Evolutionary conservation across 306 rosid genomes (phyloP), one percentile per base, ranked within the genome.

Genomic region (Lathyrus tuberosus): DNA sequence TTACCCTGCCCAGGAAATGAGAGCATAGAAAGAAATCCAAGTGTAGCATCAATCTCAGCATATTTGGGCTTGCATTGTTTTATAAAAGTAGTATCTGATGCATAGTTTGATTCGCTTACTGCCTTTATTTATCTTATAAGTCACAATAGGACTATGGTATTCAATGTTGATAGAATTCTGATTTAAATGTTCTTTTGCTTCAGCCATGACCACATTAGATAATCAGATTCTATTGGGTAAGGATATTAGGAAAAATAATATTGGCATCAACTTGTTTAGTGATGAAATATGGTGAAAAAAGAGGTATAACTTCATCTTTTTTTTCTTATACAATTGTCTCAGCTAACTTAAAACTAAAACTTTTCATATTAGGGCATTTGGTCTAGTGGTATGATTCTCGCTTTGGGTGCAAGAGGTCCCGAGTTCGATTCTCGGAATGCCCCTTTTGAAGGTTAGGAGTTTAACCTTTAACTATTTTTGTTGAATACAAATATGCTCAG

Each of bases 321-420:
- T 43, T 14, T 14, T 8, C 10, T 35, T 35, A 6, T 33, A 5
- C 1, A 33, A 6, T 6, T 33, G 37, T 33, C 10, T 3, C 40
- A 35, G 7, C 10, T 35, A 35, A 16, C 1, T 16, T 53, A 22
- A 24, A 65, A 44, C 22, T 44, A 17, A 0, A 3, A 14, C 1
- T 14, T 37, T 9, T 4, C 47, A 66, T 4, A 22, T 0, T 15
- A 30, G 62, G 75, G 58, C 65, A 68, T 62, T 75, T 76, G 85
- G 85, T 82, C 82, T 82, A 81, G 79, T 75, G 82, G 82, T 80
- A 80, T 77, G 85, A 82, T 86, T 84, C 78, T 77, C 78, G 74
- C 88, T 86, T 82, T 40, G 87, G 61, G 61, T 54, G 61, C 61
- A 16, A 53, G 60, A 53, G 60, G 60, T 53, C 60, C 60, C 16